Evolutionary conservation across 768 basidiomycete species (phyloP), one percentile per base, ranked within the genome.

Genomic region (Agaricus sinodeliciosus): DNA sequence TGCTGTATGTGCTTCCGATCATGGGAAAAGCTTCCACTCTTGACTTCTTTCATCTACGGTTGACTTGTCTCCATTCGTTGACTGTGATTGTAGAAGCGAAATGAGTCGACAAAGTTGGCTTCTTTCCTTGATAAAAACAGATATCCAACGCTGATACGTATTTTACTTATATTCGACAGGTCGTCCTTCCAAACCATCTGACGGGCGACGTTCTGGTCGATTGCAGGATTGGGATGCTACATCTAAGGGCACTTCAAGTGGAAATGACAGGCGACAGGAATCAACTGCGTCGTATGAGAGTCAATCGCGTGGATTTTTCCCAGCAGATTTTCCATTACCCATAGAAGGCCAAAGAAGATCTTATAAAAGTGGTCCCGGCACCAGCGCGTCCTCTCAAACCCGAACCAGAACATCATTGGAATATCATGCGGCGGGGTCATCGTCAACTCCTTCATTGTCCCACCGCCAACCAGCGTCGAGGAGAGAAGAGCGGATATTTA

Each of bases 71-170:
- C 6, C 31, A 2, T 7, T 31, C 7, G 7, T 31, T 31, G 31
- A 31, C 11, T 31, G 31, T 8, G 8, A 31, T 31, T 31, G 31
- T 7, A 5, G 31, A 8, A 31, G 8, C 31, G 35, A 44, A 45
- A 51, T 51, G 52, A 25, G 42, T 35, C 31, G 28, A n/a, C 46
- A 16, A n/a, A 46, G 52, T 37, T 25, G 31, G 40, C 26, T n/a
- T 4, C 19, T 28, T 11, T 31, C 31, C 7, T 31, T 8, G 2
- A 35, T 45, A 3, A 2, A 39, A 39, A 7, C 37, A 39, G 12
- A 27, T n/a, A 5, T 26, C 25, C 15, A 8, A 27, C 27, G 22
- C 7, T 13, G 27, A 26, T 47, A 18, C 11, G 15, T 37, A 31
- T 4, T 19, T 22, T 13, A 8, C 39, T 11, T 35, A n/a, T 16